Conservation (phyloP, 495 filamentous ascomycete genomes). For the Pyrenula massariospora region DNA sequence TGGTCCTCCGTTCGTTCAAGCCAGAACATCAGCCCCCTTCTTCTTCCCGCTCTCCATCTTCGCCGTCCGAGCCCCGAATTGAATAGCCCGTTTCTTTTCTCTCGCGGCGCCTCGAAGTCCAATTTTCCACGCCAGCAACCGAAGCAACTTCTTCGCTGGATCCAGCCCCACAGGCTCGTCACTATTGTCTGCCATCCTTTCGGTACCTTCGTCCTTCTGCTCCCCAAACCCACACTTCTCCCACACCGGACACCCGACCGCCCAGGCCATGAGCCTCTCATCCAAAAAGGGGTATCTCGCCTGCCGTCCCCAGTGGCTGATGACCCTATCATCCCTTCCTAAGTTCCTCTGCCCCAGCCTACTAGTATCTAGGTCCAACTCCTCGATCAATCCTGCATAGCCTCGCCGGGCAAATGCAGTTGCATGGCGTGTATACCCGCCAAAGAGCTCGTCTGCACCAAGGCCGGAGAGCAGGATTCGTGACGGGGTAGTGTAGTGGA, state of each 20-base stretch:
- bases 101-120: slow-evolving; percentile 57
- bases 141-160: slow-evolving; percentile 67
- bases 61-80: slow-evolving; percentile 76
- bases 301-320: slow-evolving; percentile 83
- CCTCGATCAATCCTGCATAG: slow-evolving; percentile 60
- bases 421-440: slow-evolving; percentile 78
- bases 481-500: slow-evolving; percentile 54
- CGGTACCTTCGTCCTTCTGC: slow-evolving; percentile 7
- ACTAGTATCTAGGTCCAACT: slow-evolving; percentile 76
- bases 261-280: slow-evolving; percentile 74
- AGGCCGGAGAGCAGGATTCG: slow-evolving; percentile 85
- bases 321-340: slow-evolving; percentile 84
- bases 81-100: slow-evolving; percentile 90
- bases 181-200: slow-evolving; percentile 13
- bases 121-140: slow-evolving; percentile 64
- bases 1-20: slow-evolving; percentile 11
- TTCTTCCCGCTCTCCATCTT: slow-evolving; percentile 68
- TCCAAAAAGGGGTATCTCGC: slow-evolving; percentile 88
- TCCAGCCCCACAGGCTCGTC: slow-evolving; percentile 32
- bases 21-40: slow-evolving; percentile 53
- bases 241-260: slow-evolving; percentile 59
- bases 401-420: slow-evolving; percentile 58
- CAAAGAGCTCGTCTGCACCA: slow-evolving; percentile 93
- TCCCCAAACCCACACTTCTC: slow-evolving; percentile 73
- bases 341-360: slow-evolving; percentile 88